phyloP scores from a whole-genome alignment of 495 filamentous ascomycete species.

The Emericellopsis terricola region DNA sequence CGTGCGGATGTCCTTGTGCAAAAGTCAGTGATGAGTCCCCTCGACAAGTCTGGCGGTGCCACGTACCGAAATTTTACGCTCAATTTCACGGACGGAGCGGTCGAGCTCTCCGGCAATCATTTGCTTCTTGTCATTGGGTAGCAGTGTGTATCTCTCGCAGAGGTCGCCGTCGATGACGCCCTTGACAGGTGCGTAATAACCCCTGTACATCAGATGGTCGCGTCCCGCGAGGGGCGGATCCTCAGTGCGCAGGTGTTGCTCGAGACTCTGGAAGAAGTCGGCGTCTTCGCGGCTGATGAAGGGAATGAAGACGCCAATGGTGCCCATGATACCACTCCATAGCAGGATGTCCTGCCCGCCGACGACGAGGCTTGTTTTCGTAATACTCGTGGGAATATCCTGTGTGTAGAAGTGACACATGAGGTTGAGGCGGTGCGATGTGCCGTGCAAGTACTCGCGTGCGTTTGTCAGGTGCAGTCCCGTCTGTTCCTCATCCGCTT shows the following conservation, averaged over 20 bases:
- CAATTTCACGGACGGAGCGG: slow-evolving; percentile 76
- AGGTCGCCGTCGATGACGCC: slow-evolving; percentile 96
- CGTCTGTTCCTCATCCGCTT: slow-evolving; percentile 81
- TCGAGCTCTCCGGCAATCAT: slow-evolving; percentile 90
- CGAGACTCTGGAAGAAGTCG: slow-evolving; percentile 90
- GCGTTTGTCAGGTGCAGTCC: slow-evolving; percentile 81
- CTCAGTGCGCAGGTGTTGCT: slow-evolving; percentile 67
- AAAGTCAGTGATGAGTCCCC: slow-evolving; percentile 1
- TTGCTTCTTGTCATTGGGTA: slow-evolving; percentile 74
- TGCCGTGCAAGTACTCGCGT: slow-evolving; percentile 71
- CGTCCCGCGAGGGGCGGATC: slow-evolving; percentile 76
- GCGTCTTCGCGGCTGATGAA: slow-evolving; percentile 84
- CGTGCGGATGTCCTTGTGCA: slow-evolving; percentile 61
- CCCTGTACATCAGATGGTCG: slow-evolving; percentile 85
- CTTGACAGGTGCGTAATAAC: slow-evolving; percentile 96
- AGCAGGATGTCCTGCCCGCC: slow-evolving; percentile 83
- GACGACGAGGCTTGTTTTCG: slow-evolving; percentile 76
- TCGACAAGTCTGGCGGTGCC: not conserved
- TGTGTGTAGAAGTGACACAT: slow-evolving; percentile 81
- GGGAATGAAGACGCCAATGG: slow-evolving; percentile 78
- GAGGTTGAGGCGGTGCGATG: slow-evolving; percentile 64
- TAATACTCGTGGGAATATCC: slow-evolving; percentile 79
- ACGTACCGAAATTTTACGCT: slow-evolving; percentile 83
- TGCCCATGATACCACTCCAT: slow-evolving; percentile 90
- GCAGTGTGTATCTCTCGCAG: slow-evolving; percentile 72